Evolutionary conservation across 2,329 filamentous ascomycete species (phyloP).

Genomic region (Tolypocladium album): DNA sequence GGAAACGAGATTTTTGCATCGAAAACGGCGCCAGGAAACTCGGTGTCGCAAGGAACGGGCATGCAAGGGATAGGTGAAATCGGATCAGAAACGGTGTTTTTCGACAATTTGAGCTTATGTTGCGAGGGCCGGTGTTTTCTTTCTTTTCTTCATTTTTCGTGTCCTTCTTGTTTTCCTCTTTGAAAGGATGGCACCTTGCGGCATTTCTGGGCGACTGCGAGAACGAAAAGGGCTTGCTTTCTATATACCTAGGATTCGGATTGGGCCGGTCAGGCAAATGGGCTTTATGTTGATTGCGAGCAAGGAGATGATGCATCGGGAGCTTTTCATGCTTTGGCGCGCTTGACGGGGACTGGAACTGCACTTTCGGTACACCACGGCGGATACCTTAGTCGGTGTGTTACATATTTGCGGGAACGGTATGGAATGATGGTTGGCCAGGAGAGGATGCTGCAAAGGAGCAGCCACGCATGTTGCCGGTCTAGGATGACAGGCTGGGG

Average conservation of each 20-base stretch:
- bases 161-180: constrained; percentile 1
- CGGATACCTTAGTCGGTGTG: constrained; percentile 8
- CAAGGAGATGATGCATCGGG: constrained; percentile 7
- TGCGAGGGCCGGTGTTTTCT: background rate
- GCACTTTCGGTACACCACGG: constrained; percentile 8
- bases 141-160: too few relatives aligned
- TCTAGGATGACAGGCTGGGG: background rate
- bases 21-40: constrained; percentile 6
- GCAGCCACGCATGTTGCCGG: background rate
- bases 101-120: constrained; percentile 5
- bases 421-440: background rate
- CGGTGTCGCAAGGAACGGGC: constrained; percentile 5
- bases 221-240: constrained; percentile 7
- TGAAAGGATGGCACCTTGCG: constrained; percentile 4
- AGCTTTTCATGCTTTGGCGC: constrained; percentile 7
- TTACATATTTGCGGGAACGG: background rate
- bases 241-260: constrained; percentile 10
- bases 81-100: constrained; percentile 5
- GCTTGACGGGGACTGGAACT: constrained; percentile 6
- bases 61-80: background rate
- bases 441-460: background rate
- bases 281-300: constrained; percentile 4
- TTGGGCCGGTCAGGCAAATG: constrained; percentile 4
- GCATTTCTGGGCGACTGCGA: constrained; percentile 11
- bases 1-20: constrained; percentile 10